Evolutionary conservation across 495 filamentous ascomycete genomes (phyloP), one percentile per base, ranked within the genome.

Genomic region (Podospora fimiseda): DNA sequence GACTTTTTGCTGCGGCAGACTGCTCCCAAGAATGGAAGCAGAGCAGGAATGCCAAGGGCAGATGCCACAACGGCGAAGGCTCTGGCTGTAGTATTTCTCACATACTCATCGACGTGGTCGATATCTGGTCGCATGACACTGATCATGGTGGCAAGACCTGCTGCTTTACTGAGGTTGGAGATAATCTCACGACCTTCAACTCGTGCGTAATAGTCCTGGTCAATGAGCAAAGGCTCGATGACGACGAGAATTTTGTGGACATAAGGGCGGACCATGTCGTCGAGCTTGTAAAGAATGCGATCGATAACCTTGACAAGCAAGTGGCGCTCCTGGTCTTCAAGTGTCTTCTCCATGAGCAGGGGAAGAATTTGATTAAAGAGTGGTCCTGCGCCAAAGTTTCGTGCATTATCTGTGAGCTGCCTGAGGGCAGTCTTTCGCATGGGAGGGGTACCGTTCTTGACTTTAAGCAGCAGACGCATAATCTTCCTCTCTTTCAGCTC

Each of bases 351-450:
- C 94, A 99, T 97, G 37, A 99, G 82, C 51, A 99, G 70, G 0
- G 93, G 94, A 19, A 99, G 80, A 54, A 99, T 97, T 69, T 99
- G 94, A 70, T 96, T 95, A 75, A 99, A 99, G 8, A 97, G 79
- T 23, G 94, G 80, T 0, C 89, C 92, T 27, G 94, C 90, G 42
- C 94, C 94, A 64, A 99, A 97, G 72, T 96, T 89, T 16, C 92
- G 84, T 36, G 94, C 94, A 68, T 96, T 97, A 64, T 99, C 94
- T 21, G 94, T 99, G 47, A 99, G 81, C 64, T 97, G 94, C 68
- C 94, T 86, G 55, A 99, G 80, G n/a, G 94, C 94, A 40, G 94
- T 97, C 78, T 99, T 99, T 71, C 94, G 79, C 94, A 97, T 97
- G 2, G 94, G 91, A 43, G 94, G 94, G 24, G 94, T 97, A 53